Evolutionary conservation across 495 filamentous ascomycete genomes (phyloP).

Genomic region (Ascodesmis nigricans): DNA sequence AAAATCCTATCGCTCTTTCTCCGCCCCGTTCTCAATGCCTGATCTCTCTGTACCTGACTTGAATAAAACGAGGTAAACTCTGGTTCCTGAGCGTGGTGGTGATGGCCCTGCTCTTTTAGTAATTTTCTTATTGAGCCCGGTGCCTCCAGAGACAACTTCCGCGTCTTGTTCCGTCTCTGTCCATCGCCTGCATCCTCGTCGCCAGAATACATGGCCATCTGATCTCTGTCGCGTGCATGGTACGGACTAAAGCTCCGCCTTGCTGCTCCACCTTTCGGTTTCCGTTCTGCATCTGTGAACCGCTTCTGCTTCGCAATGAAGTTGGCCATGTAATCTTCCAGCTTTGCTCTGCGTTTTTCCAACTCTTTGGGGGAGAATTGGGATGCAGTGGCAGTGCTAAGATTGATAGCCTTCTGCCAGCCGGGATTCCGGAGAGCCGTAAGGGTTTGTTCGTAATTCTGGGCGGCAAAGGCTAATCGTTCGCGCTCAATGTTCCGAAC

Average conservation of each 20-base stretch:
- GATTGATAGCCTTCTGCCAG: conserved; percentile 87
- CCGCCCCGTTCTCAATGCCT: conserved; percentile 28
- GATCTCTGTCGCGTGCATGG: too few relatives aligned
- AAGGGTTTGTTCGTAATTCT: conserved; percentile 63
- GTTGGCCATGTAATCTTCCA: conserved; percentile 54
- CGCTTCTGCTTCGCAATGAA: conserved; percentile 67
- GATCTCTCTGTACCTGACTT: conserved; percentile 52
- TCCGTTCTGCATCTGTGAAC: conserved; percentile 83
- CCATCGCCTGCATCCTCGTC: conserved; percentile 8
- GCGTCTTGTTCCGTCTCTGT: background rate
- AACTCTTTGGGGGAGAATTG: conserved; percentile 58
- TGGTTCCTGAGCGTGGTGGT: conserved; percentile 14
- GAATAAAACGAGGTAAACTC: conserved; percentile 66
- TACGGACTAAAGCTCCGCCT: conserved; percentile 6
- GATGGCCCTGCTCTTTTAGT: too few relatives aligned
- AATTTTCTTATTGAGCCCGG: conserved; percentile 4
- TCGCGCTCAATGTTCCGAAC: conserved; percentile 86
- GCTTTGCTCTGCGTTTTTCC: conserved; percentile 63
- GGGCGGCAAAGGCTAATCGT: conserved; percentile 74
- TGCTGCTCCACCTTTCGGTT: conserved; percentile 30
- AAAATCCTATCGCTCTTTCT: conserved; percentile 17
- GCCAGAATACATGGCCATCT: conserved; percentile 3
- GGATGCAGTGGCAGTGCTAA: conserved; percentile 49
- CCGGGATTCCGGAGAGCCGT: conserved; percentile 76
- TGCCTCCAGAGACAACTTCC: background rate